Evolutionary conservation across 1,284 basidiomycete genomes (phyloP), one percentile per base, ranked within the genome.

Genomic region (Melampsora americana): DNA sequence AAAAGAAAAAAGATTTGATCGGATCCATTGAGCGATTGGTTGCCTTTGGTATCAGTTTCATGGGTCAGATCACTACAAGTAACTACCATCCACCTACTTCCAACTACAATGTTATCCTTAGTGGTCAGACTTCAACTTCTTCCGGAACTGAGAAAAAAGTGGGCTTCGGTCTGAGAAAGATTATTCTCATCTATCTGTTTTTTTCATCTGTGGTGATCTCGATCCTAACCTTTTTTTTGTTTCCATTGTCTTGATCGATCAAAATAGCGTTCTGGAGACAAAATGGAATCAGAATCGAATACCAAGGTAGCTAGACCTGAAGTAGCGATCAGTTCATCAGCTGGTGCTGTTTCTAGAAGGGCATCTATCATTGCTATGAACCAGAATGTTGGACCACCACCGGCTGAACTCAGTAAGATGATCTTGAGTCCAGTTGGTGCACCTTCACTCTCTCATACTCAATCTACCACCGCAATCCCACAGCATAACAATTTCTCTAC

Each of bases 281-380:
- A 32, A 28, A 26, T 62, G 60, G 60, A 62, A 26, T 46, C 20
- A 56, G 69, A 70, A 14, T 11, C 11, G 39, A 53, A 14, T 20
- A 20, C 59, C 69, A 71, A 71, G 62, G 69, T 56, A 28, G 69
- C 69, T 44, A 42, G 69, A 46, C 44, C 68, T 20, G 35, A 61
- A 26, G 68, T 6, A 44, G 14, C 60, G n/a, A 71, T 28, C 42
- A 62, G 59, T 60, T 28, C 59, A 62, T 59, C 67, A 35, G 67
- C 67, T 35, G 67, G 48, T 11, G 20, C 59, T 18, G 50, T 69
- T 56, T 69, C 67, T 11, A 62, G 69, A 32, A 48, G 32, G 2
- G n/a, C 59, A 9, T 59, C 67, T 4, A 30, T 32, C 23, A 56
- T 39, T 35, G 44, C 11, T 26, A 32, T 60, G 16, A 23, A 18